Evolutionary conservation across 768 basidiomycete genomes (phyloP).

Genomic region (Russula olivacea): DNA sequence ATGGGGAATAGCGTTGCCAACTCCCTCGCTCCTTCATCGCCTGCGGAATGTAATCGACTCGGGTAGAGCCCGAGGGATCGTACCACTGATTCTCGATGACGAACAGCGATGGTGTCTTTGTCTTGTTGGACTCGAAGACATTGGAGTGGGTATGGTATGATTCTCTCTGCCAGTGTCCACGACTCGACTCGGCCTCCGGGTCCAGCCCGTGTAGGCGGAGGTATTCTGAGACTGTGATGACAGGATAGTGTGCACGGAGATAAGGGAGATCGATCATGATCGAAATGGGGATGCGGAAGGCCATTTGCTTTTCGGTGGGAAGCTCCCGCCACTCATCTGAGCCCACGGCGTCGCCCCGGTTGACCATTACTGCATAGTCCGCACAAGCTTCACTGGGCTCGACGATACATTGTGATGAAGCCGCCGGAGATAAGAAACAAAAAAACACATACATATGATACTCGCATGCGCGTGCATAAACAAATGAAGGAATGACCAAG

Average conservation of each 20-base stretch:
- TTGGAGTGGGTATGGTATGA: slow-evolving; percentile 32
- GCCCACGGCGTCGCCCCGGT: slow-evolving; percentile 39
- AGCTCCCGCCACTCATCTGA: slow-evolving; percentile 38
- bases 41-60: slow-evolving; percentile 36
- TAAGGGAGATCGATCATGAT: slow-evolving; percentile 40
- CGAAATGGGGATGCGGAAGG: slow-evolving; percentile 34
- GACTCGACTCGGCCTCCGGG: slow-evolving; percentile 33
- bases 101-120: slow-evolving; percentile 30
- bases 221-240: slow-evolving; percentile 40
- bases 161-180: slow-evolving; percentile 36
- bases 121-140: slow-evolving; percentile 26
- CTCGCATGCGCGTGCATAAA: slow-evolving; percentile 45
- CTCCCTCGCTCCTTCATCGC: slow-evolving; percentile 33
- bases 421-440: slow-evolving; percentile 1
- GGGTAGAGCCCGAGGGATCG: slow-evolving; percentile 34
- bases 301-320: slow-evolving; percentile 35
- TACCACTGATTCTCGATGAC: slow-evolving; percentile 39
- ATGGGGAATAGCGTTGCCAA: slow-evolving; percentile 27
- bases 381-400: slow-evolving; percentile 33
- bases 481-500: slow-evolving; percentile 39
- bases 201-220: slow-evolving; percentile 37
- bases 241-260: slow-evolving; percentile 35
- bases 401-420: neutral
- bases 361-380: slow-evolving; percentile 39
- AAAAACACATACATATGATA: slow-evolving; percentile 33